Evolutionary conservation across 2,329 filamentous ascomycete species (phyloP), one percentile per base, ranked within the genome.

Genomic region (Colletotrichum shisoi): DNA sequence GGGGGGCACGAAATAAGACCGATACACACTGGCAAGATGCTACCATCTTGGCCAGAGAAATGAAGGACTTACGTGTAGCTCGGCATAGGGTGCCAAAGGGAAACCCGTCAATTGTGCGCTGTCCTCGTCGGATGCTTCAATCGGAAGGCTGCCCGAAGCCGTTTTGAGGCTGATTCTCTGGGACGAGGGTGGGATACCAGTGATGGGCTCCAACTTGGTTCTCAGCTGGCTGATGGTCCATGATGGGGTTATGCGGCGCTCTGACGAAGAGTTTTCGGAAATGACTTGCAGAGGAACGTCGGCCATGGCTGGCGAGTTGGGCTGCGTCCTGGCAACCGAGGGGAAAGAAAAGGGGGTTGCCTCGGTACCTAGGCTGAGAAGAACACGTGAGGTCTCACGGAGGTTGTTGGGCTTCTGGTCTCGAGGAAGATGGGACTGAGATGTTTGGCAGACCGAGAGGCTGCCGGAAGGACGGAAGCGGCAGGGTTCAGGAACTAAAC

Each of bases 141-240:
- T 82, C 59, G 89, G 78, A 71, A 92, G 83, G 69, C 83, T 83
- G 70, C 89, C 84, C 72, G 87, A 84, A 63, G 81, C 79, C 40
- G 88, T 82, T 76, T 89, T 91, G 75, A 97, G 83, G 37, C 83
- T 88, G 69, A 99, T 85, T 69, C 83, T 87, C 78, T 98, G 95
- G 68, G 85, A 88, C 37, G 85, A 85, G 12, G 94, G 91, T 17
- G 95, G 94, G 44, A 98, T 89, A 69, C 95, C 95, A 2, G 94
- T 98, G 79, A 98, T 89, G 69, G 93, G 91, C 79, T 98, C 94
- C 58, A 99, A 88, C 78, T 95, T 96, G 60, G 84, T 80, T 81
- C 94, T 97, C 73, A 98, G 85, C 73, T 92, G 89, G 62, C 85
- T 84, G 75, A 99, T 90, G 69, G 90, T 90, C 95, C 95, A 99